phyloP scores from a whole-genome alignment of 78 protist species.

The Dictyostelium discoideum region DNA sequence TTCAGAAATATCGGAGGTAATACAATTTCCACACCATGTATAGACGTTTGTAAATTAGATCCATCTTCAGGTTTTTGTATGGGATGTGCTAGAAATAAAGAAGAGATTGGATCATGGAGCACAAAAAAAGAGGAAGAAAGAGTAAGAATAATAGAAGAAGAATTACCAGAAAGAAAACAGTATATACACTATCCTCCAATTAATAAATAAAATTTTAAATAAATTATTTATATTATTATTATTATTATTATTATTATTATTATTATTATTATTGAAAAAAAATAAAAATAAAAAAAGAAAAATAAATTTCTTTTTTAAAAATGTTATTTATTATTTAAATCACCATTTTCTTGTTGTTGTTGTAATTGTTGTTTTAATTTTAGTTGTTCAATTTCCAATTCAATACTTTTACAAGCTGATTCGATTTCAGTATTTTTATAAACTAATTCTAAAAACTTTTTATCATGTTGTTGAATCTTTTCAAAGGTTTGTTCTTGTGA shows the following conservation, averaged over 20 bases:
- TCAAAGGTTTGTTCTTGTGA: constrained; percentile 29
- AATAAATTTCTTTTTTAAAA: neutral
- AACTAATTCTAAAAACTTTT: constrained; percentile 57
- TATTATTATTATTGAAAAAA: no score
- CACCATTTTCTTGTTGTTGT: constrained; percentile 7
- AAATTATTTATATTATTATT: no score
- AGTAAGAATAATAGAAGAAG: constrained; percentile 9
- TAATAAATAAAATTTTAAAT: neutral
- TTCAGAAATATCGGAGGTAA: no score
- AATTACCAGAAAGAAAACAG: constrained; percentile 32
- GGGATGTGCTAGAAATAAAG: constrained; percentile 36
- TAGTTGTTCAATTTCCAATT: constrained; percentile 35
- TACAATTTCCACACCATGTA: constrained; percentile 49
- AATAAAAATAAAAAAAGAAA: neutral
- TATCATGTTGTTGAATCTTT: constrained; percentile 11
- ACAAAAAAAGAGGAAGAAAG: constrained; percentile 19
- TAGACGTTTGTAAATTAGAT: constrained; percentile 56
- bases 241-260: no score
- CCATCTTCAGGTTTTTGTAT: neutral
- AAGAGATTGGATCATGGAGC: constrained; percentile 38
- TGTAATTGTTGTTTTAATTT: constrained; percentile 24
- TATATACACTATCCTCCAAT: neutral
- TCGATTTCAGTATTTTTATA: constrained; percentile 60
- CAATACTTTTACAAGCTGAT: constrained; percentile 26
- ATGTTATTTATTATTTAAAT: neutral